A percentile compares a stretch with the other conserved stretches of the same genome.
These are phyloP conservation scores for Aspergillus udagawae DNA, from an alignment of 2,329 filamentous ascomycete species.

Conservation along the genomic window DNA sequence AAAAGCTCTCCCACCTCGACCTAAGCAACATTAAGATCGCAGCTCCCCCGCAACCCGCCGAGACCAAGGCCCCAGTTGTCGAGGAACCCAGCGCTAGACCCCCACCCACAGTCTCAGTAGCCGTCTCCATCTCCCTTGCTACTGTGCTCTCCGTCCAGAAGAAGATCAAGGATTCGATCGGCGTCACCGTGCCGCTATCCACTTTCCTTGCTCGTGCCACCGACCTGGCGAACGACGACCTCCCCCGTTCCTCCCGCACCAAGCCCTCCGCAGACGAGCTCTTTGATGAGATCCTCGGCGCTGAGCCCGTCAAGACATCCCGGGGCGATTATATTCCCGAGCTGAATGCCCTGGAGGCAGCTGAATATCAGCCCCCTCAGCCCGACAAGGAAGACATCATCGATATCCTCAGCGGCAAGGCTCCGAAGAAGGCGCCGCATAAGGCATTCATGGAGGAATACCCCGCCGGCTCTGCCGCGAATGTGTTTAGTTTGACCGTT, in stretches of 20 bases:
- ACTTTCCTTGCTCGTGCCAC: conserved; percentile 83
- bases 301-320: conserved; percentile 38
- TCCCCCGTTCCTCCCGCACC: conserved; percentile 63
- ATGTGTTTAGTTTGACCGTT: conserved; percentile 79
- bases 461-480: conserved; percentile 52
- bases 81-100: conserved; percentile 24
- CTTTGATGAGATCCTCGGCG: conserved; percentile 82
- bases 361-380: conserved; percentile 30
- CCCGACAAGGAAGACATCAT: conserved; percentile 69
- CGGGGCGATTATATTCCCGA: conserved; percentile 69
- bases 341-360: conserved; percentile 52
- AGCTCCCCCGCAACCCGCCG: conserved; percentile 29
- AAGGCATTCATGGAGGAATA: conserved; percentile 29
- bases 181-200: conserved; percentile 75
- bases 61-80: conserved; percentile 32
- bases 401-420: conserved; percentile 65
- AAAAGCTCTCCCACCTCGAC: conserved; percentile 77
- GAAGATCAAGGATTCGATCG: conserved; percentile 71
- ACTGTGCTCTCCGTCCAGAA: conserved; percentile 77
- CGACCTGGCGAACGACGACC: conserved; percentile 80
- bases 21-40: conserved; percentile 92
- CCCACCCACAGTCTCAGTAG: conserved; percentile 45
- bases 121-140: conserved; percentile 71
- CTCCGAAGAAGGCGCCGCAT: conserved; percentile 30
- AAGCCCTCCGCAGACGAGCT: conserved; percentile 74